Percentiles rank a stretch among this genome's conserved stretches.
phyloP scores from a whole-genome alignment of 768 basidiomycete species.

The Pluteus cervinus region DNA sequence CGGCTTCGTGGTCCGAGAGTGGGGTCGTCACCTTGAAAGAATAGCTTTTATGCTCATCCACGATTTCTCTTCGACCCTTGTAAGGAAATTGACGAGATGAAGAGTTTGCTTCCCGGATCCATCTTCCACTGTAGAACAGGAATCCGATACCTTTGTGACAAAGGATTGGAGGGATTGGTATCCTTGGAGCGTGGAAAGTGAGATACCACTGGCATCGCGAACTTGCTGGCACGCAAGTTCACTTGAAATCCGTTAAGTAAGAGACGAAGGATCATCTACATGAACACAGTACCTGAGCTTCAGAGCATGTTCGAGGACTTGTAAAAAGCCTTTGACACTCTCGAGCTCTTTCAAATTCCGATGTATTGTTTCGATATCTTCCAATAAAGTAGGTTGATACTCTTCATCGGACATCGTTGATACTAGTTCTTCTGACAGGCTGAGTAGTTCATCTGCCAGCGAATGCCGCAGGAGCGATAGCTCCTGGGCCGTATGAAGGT shows the following conservation, averaged over 20 bases:
- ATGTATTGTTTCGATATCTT: slow-evolving; percentile 79
- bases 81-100: slow-evolving; percentile 56
- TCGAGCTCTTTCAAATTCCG: slow-evolving; percentile 71
- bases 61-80: slow-evolving; percentile 58
- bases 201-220: slow-evolving; percentile 25
- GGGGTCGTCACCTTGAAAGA: slow-evolving; percentile 51
- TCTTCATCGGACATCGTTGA: slow-evolving; percentile 46
- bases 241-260: slow-evolving; percentile 26
- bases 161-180: slow-evolving; percentile 63
- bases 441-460: slow-evolving; percentile 70
- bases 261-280: neutral
- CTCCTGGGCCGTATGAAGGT: slow-evolving; percentile 63
- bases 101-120: slow-evolving; percentile 43
- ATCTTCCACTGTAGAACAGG: slow-evolving; percentile 41
- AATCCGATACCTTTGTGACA: slow-evolving; percentile 39
- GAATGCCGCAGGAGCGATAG: slow-evolving; percentile 73
- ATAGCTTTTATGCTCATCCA: slow-evolving; percentile 71
- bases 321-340: slow-evolving; percentile 70
- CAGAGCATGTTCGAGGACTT: slow-evolving; percentile 65
- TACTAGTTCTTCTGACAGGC: slow-evolving; percentile 58
- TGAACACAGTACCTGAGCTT: slow-evolving; percentile 51
- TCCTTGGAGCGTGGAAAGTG: too few species aligned
- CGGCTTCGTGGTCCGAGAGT: neutral
- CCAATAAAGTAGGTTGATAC: slow-evolving; percentile 59
- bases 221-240: slow-evolving; percentile 55